Base-by-base conservation (phyloP, 2,329 filamentous ascomycete species). In the Gyromitra esculenta region DNA sequence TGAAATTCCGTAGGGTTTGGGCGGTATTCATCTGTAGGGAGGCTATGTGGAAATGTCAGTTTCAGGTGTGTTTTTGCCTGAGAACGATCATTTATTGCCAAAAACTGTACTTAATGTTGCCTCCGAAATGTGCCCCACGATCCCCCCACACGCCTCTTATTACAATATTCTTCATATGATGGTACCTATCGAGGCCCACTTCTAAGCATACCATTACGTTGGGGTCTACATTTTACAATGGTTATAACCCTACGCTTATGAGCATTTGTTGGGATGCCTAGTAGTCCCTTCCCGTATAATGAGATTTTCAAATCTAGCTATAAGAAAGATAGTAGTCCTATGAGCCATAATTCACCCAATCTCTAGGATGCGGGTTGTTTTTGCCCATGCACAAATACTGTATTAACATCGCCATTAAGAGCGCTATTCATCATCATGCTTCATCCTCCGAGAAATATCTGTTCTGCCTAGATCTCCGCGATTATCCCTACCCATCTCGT, bases 391-490 rank as follows among this genome's bases (percentile, higher is more conserved):
- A 21, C n/a, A 54, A 25, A 13, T 21, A 11, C 18, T 57, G 15
- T n/a, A 57, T 52, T 37, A 41, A 66, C 9, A 66, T 37, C 8
- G 15, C 37, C 7, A 57, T 25, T 43, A 18, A 13, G 21, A n/a
- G n/a, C 5, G 11, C 67, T 56, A 63, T 21, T 11, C 41, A 45
- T 57, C 50, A n/a, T 48, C 45, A 13, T 52, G 13, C 35, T 56
- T 41, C 31, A 50, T 31, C 52, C 54, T 60, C 39, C 54, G 41
- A 39, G 41, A 31, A 50, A 52, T 18, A 43, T 59, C 54, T 59
- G 18, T 66, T 43, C 70, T 60, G 2, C 80, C 79, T 63, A 80
- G 81, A 37, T 83, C 81, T 62, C 80, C 79, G 5, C 77, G 64
- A 9, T 67, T 60, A 5, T 81, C 79, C 2, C 73, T 65, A 15